Evolutionary conservation across 73 alveolate genomes (phyloP).

Genomic region (Paramecium octaurelia): DNA sequence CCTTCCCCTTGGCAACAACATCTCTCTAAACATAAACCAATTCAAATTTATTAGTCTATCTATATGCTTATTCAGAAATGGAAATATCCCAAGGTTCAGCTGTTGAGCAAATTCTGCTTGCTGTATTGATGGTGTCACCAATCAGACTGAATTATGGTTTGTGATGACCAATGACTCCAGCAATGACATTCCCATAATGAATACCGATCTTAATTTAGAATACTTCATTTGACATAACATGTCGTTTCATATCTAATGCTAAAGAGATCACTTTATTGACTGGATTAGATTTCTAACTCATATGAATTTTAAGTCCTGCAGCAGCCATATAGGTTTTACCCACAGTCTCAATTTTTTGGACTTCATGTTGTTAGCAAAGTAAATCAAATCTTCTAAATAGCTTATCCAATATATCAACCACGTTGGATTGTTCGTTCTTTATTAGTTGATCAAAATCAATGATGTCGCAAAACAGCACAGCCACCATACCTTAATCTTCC

Average conservation of each 20-base stretch:
- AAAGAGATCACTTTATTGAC: slow-evolving; percentile 1
- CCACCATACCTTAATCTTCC: slow-evolving; percentile 81
- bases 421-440: slow-evolving; percentile 40
- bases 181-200: slow-evolving; percentile 40
- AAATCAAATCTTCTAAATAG: slow-evolving; percentile 75
- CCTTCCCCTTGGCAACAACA: slow-evolving; percentile 67
- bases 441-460: slow-evolving; percentile 69
- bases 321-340: slow-evolving; percentile 88
- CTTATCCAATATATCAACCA: slow-evolving; percentile 74
- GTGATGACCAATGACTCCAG: slow-evolving; percentile 48
- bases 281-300: slow-evolving; percentile 56
- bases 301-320: slow-evolving; percentile 75
- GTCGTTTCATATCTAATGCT: slow-evolving; percentile 29
- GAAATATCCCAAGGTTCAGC: neutral
- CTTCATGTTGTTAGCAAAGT: slow-evolving; percentile 66
- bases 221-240: neutral
- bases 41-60: neutral
- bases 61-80: slow-evolving; percentile 27
- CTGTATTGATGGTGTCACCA: slow-evolving; percentile 35
- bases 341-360: slow-evolving; percentile 78
- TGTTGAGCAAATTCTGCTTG: slow-evolving; percentile 40
- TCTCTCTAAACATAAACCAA: neutral
- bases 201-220: slow-evolving; percentile 17
- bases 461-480: slow-evolving; percentile 79
- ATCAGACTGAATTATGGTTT: slow-evolving; percentile 21